Conservation (phyloP, 1,284 basidiomycete species). For the Cryptococcus wingfieldii region DNA sequence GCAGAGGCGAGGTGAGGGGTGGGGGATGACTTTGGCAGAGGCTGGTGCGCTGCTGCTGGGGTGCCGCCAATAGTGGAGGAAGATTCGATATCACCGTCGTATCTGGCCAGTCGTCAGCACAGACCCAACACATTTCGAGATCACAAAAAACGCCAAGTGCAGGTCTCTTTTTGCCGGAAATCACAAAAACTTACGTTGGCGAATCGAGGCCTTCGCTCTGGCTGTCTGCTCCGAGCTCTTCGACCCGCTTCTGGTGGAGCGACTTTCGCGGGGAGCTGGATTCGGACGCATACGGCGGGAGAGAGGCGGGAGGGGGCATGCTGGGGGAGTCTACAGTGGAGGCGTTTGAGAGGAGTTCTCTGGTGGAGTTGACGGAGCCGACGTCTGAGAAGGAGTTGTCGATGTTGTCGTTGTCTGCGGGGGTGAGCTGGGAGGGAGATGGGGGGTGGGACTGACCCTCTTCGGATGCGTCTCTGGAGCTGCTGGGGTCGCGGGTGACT, state of each 20-base stretch:
- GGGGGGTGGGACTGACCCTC: slow-evolving; percentile 29
- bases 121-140: not conserved
- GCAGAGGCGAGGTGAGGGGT: slow-evolving; percentile 24
- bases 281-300: not conserved
- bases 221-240: slow-evolving; percentile 27
- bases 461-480: slow-evolving; percentile 47
- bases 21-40: slow-evolving; percentile 56
- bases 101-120: slow-evolving; percentile 52
- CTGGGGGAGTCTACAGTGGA: slow-evolving; percentile 16
- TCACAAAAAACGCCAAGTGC: not conserved
- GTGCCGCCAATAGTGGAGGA: slow-evolving; percentile 46
- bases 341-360: slow-evolving; percentile 16
- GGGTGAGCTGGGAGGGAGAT: not conserved
- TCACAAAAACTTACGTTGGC: slow-evolving; percentile 39
- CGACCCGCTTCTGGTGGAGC: slow-evolving; percentile 18
- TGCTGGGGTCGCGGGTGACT: slow-evolving; percentile 22
- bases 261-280: slow-evolving; percentile 2
- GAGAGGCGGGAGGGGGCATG: slow-evolving; percentile 3
- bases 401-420: slow-evolving; percentile 36
- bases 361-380: slow-evolving; percentile 38
- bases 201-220: slow-evolving; percentile 46
- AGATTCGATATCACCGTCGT: slow-evolving; percentile 84
- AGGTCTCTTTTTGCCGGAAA: not conserved
- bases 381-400: slow-evolving; percentile 41
- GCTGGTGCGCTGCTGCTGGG: slow-evolving; percentile 44